These are phyloP conservation scores for Emergomyces pasteurianus DNA, from an alignment of 2,329 filamentous ascomycete genomes.

Conservation along the genomic window DNA sequence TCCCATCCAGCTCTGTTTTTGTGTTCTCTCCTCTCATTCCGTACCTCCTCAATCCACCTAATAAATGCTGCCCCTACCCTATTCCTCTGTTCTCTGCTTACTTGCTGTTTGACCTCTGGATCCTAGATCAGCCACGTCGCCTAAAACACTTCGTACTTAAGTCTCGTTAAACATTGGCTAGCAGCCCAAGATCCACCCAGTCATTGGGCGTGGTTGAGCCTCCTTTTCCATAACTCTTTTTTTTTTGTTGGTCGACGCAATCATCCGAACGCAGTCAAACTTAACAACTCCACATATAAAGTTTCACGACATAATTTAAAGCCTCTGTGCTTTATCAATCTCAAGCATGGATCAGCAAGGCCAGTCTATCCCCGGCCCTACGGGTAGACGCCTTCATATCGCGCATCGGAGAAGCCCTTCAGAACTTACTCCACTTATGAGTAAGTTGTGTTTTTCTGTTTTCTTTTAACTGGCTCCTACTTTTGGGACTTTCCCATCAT, in stretches of 20 bases:
- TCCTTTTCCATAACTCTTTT: neutral
- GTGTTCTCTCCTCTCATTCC: neutral
- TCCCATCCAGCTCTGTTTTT: neutral
- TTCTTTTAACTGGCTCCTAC: neutral
- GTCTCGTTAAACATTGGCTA: neutral
- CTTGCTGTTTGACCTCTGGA: neutral
- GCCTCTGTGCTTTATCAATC: neutral
- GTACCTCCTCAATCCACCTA: neutral
- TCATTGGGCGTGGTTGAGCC: slow-evolving; percentile 1
- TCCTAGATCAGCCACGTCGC: slow-evolving; percentile 1
- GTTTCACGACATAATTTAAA: neutral
- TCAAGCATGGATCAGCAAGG: slow-evolving; percentile 26
- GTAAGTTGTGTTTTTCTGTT: slow-evolving; percentile 50
- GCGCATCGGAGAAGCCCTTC: slow-evolving; percentile 87
- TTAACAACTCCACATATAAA: neutral
- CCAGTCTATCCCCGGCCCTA: slow-evolving; percentile 46
- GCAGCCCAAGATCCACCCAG: neutral
- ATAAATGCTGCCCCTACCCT: neutral
- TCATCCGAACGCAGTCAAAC: neutral
- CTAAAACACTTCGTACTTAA: neutral
- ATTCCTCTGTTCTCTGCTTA: neutral
- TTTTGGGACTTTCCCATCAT: neutral
- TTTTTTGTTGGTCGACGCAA: neutral
- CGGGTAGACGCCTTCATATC: slow-evolving; percentile 80
- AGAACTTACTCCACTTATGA: slow-evolving; percentile 87